phyloP scores from a whole-genome alignment of 257 asterid species.

The Solanum peruvianum region DNA sequence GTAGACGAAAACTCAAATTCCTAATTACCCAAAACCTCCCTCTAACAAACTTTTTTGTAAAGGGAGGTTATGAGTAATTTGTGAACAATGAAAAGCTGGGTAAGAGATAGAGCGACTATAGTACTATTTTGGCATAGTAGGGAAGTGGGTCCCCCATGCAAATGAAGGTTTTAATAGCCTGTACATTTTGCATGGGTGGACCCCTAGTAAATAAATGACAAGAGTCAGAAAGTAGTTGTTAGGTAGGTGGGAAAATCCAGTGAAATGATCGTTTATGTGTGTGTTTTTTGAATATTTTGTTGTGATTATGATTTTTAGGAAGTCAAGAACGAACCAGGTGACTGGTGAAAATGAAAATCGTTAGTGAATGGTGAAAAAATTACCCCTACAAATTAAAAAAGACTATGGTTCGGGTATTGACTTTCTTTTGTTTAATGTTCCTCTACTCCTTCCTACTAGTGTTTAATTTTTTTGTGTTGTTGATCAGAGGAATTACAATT shows the following conservation, averaged over 20 bases:
- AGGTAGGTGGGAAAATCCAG: slow-evolving; percentile 8
- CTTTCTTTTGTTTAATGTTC: slow-evolving; percentile 42
- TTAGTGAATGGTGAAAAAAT: slow-evolving; percentile 30
- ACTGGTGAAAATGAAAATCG: slow-evolving; percentile 38
- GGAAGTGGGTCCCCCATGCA: background rate
- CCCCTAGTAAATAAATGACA: slow-evolving; percentile 2
- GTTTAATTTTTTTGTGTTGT: background rate
- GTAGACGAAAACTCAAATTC: slow-evolving; percentile 17
- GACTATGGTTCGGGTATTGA: slow-evolving; percentile 99
- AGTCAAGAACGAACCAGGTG: slow-evolving; percentile 98
- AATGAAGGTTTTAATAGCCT: background rate
- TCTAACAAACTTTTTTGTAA: background rate
- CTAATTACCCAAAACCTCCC: slow-evolving; percentile 29
- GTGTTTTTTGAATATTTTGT: background rate
- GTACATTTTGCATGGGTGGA: background rate
- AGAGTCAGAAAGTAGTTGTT: slow-evolving; percentile 8
- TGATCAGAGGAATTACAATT: background rate
- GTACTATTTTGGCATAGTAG: background rate
- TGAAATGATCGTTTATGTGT: background rate
- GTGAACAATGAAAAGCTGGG: background rate
- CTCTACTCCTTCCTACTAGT: background rate
- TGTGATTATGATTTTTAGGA: slow-evolving; percentile 4
- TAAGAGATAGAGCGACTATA: background rate
- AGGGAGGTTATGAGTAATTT: slow-evolving; percentile 29
- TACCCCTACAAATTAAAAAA: slow-evolving; percentile 11